Base-by-base conservation (phyloP, 2,329 filamentous ascomycete genomes). In the Arthrobotrys entomopaga region DNA sequence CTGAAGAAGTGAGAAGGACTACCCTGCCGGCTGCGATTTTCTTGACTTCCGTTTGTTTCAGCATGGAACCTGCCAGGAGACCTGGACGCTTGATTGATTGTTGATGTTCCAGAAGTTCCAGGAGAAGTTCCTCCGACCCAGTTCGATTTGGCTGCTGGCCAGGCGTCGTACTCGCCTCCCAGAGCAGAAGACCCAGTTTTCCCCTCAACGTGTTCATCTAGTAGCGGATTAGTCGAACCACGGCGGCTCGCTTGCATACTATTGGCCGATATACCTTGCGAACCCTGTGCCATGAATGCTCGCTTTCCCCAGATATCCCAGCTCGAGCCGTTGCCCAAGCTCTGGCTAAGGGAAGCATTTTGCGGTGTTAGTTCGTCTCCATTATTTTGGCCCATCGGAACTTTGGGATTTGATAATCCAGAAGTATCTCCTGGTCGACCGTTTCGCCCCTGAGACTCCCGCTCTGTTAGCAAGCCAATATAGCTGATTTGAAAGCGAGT, bases 71-170 rank as follows among this genome's bases (percentile, higher is more conserved):
- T 75, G 50, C 70, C 78, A 16, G 78, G 77, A 40, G 77, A 79
- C 50, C 78, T 77, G 10, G 77, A 77, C 19, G 77, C 53, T 53
- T 77, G 53, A 65, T 66, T 52, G 50, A 77, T 76, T 8, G 53
- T 77, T 24, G 77, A 65, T 16, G 77, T 64, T 40, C 77, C 76
- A 29, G 77, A 65, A 16, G 77, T 64, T 40, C 77, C 76, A 60
- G 78, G 77, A 53, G 78, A 79, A 8, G 78, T 77, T 15, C 78
- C 76, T 69, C 76, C 78, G 2, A 77, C 60, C 78, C 77, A 78
- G 49, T 69, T 75, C 48, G 76, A 60, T 54, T 73, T 79, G 67
- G 50, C 64, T 49, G 56, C 50, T 34, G 72, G 78, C 77, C 78
- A 78, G 20, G 75, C 72, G 53, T 78, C 78, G 42, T 78, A 77